Evolutionary conservation across 1,284 basidiomycete genomes (phyloP), one percentile per base, ranked within the genome.

Genomic region (Rhizoctonia solani): DNA sequence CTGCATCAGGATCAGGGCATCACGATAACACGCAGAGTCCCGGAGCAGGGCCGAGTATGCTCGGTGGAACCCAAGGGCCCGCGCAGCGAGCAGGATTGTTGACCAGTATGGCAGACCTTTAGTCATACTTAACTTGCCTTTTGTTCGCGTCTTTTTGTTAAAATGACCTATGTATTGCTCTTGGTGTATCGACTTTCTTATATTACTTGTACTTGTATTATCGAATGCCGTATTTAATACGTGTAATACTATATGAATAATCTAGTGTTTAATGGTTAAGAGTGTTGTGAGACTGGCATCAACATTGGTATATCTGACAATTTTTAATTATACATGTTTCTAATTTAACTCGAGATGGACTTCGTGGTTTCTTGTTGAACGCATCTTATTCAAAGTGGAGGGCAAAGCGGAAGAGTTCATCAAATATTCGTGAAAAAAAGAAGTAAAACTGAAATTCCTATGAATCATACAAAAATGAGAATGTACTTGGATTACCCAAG

Each of bases 81-180:
- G 58, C 46, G 3, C 58, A 47, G 25, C 49, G 52, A 11, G 67
- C 67, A 11, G 67, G 58, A 16, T 21, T 68, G 52, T 63, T 68
- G 52, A 54, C 58, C 29, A 63, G 58, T 30, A 68, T 68, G 49
- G 56, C 67, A 25, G 58, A 63, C 46, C 16, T 68, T 14, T 68
- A 65, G 42, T 41, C n/a, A n/a, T 23, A 25, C 41, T 37, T 49
- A 44, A 14, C 32, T 59, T 29, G n/a, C n/a, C 39, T 6, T 39
- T 32, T 34, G 16, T 37, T 32, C 46, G 55, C 46, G 29, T 41
- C 16, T 29, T 25, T 34, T 2, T 29, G 25, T 4, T 58, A 19
- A 23, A 27, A 11, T 34, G 44, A 25, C 19, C 30, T 27, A 29
- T 46, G 14, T 4, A 19, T 52, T 50, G 47, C 29, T 46, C 8